Evolutionary conservation across 192 early-diverging fungal genomes (phyloP).

Genomic region (Coemansia sp.): DNA sequence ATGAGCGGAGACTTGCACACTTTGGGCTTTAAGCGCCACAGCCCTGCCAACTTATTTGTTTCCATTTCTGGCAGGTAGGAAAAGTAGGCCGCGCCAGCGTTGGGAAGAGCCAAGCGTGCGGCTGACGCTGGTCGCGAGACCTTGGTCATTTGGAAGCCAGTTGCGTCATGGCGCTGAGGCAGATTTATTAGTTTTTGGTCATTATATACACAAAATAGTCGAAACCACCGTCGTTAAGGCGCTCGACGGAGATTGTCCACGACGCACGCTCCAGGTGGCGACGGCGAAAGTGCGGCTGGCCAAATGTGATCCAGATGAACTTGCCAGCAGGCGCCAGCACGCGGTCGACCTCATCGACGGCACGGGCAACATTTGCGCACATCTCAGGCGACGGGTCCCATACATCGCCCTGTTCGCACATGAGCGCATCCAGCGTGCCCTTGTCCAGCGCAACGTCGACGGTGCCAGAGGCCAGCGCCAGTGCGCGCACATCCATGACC

Average conservation of each 20-base stretch:
- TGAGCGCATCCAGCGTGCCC: conserved; percentile 88
- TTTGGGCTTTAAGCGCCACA: neutral
- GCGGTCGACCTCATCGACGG: conserved; percentile 75
- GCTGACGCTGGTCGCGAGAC: no score
- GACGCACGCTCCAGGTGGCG: conserved; percentile 66
- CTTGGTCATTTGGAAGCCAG: no score
- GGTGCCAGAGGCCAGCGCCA: conserved; percentile 60
- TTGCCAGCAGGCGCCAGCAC: conserved; percentile 72
- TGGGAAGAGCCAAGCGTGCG: no score
- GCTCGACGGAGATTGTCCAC: conserved; percentile 68
- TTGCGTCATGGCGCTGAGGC: no score
- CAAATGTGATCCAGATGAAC: conserved; percentile 90
- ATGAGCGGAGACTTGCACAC: neutral
- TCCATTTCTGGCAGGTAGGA: no score
- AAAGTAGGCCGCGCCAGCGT: no score
- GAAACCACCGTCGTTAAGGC: conserved; percentile 68
- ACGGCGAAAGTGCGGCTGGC: conserved; percentile 85
- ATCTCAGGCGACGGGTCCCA: conserved; percentile 81
- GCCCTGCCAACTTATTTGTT: neutral
- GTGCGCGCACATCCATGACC: conserved; percentile 76
- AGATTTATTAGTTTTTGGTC: conserved; percentile 9
- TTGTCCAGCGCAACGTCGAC: conserved; percentile 86
- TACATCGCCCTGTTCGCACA: conserved; percentile 82
- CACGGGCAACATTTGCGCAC: conserved; percentile 61
- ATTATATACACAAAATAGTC: conserved; percentile 77